These are phyloP conservation scores for Tricholoma terreum DNA, from an alignment of 768 basidiomycete genomes.

Conservation along the genomic window DNA sequence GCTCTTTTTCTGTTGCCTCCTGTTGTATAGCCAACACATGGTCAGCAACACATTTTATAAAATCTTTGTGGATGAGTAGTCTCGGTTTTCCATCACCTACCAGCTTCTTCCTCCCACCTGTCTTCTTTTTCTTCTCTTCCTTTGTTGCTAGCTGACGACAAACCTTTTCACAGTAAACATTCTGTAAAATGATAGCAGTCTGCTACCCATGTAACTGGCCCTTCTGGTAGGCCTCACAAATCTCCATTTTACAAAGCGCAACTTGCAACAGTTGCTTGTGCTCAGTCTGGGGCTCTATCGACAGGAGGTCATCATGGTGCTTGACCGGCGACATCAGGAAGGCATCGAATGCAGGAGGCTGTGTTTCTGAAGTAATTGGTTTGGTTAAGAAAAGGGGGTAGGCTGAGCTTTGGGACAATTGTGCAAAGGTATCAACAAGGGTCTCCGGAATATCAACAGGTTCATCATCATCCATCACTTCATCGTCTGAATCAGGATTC, in stretches of 20 bases:
- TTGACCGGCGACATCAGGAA: neutral
- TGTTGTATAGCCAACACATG: constrained; percentile 4
- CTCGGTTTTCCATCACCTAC: constrained; percentile 19
- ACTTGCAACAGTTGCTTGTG: neutral
- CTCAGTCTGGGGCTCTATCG: neutral
- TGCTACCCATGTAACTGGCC: neutral
- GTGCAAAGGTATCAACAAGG: constrained; percentile 1
- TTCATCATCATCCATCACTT: neutral
- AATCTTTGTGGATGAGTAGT: constrained; percentile 20
- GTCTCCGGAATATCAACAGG: neutral
- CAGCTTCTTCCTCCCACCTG: constrained; percentile 5
- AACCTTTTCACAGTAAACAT: neutral
- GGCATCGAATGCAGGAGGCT: neutral
- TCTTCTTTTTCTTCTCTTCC: constrained; percentile 9
- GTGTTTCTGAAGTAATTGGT: neutral
- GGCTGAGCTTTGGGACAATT: neutral
- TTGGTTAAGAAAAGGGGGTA: neutral
- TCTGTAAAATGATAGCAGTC: neutral
- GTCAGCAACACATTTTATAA: constrained; percentile 9
- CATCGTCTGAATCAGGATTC: neutral
- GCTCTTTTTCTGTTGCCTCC: constrained; percentile 2
- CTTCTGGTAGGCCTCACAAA: neutral
- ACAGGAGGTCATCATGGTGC: neutral
- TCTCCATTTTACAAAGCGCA: neutral
- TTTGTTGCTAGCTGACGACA: constrained; percentile 3